Percentiles rank a stretch among this genome's conserved stretches.
Conservation (phyloP, 163 green algal genomes). For the Scenedesmus sp. region DNA sequence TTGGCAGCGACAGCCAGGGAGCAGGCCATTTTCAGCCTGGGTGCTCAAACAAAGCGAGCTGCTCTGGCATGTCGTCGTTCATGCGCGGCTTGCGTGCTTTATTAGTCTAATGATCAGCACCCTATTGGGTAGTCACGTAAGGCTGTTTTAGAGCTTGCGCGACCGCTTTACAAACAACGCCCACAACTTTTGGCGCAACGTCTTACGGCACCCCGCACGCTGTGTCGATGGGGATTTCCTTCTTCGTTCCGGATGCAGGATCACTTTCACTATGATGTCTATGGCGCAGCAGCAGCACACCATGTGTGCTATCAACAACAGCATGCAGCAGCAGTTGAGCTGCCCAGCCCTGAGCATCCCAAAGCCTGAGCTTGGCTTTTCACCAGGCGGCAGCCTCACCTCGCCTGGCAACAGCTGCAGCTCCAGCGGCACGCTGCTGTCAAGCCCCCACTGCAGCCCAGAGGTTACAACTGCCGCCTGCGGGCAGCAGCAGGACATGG, state of each 20-base stretch:
- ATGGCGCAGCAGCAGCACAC: background rate
- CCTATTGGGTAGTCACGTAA: background rate
- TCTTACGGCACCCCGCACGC: background rate
- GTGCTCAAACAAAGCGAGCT: background rate
- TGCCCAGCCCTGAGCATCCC: background rate
- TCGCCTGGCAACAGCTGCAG: slow-evolving; percentile 18
- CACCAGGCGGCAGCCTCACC: background rate
- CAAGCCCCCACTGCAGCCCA: background rate
- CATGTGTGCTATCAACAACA: background rate
- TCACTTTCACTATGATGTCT: background rate
- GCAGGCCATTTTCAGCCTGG: background rate
- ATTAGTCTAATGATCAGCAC: background rate
- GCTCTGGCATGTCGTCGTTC: background rate
- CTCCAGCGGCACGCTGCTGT: slow-evolving; percentile 24
- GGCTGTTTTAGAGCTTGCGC: background rate
- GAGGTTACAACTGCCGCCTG: background rate
- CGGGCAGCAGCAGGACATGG: background rate
- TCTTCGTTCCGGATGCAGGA: background rate
- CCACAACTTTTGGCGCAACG: background rate
- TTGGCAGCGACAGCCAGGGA: background rate
- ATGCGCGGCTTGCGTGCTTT: background rate
- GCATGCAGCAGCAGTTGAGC: slow-evolving; percentile 8
- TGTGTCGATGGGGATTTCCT: background rate
- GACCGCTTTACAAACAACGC: background rate
- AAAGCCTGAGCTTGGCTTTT: background rate